Evolutionary conservation across 73 alveolate genomes (phyloP).

Genomic region (Paramecium bursaria): DNA sequence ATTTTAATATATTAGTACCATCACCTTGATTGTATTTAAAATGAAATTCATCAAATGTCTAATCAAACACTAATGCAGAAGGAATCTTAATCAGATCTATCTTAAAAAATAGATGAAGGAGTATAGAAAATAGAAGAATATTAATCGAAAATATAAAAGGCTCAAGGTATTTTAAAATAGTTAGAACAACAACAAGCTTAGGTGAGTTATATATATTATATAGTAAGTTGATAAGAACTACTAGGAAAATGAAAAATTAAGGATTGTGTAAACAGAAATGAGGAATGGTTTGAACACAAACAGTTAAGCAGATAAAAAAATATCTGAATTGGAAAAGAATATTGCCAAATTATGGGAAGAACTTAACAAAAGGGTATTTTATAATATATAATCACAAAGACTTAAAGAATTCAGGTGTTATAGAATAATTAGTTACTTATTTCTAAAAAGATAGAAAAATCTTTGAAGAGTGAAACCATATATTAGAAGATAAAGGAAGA

Average conservation of each 20-base stretch:
- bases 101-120: conserved; percentile 31
- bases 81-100: conserved; percentile 1
- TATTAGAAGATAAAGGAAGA: conserved; percentile 32
- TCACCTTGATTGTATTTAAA: conserved; percentile 19
- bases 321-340: conserved; percentile 12
- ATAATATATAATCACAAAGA: too few relatives aligned
- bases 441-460: not conserved
- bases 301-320: conserved; percentile 17
- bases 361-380: not conserved
- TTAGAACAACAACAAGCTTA: not conserved
- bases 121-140: conserved; percentile 23
- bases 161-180: not conserved
- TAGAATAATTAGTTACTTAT: conserved; percentile 20
- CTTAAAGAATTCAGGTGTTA: conserved; percentile 15
- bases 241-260: conserved; percentile 38
- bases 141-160: conserved; percentile 24
- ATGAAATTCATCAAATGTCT: conserved; percentile 9
- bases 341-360: conserved; percentile 28
- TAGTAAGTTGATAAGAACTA: not conserved
- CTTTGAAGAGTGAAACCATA: conserved; percentile 12
- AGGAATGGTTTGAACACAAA: conserved; percentile 1
- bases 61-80: not conserved
- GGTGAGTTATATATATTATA: too few relatives aligned
- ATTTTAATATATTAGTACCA: too few relatives aligned
- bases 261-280: not conserved